phyloP scores from a whole-genome alignment of 225 moss, liverwort and hornwort genomes.

The Pseudisothecium myosuroides region DNA sequence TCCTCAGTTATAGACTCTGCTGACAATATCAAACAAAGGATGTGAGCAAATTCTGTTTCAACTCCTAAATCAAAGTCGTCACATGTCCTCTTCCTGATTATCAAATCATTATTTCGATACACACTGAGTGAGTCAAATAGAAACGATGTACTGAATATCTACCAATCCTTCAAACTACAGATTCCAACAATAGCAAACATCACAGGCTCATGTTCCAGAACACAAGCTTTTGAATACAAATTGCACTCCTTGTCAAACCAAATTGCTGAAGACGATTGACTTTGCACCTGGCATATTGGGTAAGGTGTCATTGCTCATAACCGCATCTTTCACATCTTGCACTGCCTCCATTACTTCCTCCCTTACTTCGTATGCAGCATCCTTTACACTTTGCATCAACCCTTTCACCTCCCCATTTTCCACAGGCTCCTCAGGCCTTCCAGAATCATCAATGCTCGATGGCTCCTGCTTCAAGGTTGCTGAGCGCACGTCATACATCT shows the following conservation, averaged over 20 bases:
- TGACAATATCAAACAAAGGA: background rate
- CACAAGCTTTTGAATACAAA: background rate
- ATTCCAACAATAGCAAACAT: background rate
- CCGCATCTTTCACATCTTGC: constrained; percentile 46
- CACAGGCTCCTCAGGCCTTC: background rate
- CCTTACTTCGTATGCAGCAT: constrained; percentile 27
- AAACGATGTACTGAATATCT: background rate
- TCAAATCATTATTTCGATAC: background rate
- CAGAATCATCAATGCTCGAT: background rate
- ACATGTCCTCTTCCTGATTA: background rate
- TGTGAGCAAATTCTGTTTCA: background rate
- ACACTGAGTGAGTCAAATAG: background rate
- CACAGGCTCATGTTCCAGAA: background rate
- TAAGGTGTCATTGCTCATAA: constrained; percentile 18
- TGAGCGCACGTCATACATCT: background rate
- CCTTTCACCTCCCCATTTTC: constrained; percentile 15
- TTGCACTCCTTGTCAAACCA: background rate
- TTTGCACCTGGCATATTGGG: constrained; percentile 18
- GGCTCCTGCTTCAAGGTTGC: background rate
- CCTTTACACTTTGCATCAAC: constrained; percentile 31
- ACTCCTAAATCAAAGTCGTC: background rate
- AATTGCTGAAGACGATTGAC: background rate
- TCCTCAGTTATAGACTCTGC: constrained; percentile 46
- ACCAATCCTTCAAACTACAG: background rate
- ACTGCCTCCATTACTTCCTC: constrained; percentile 36